These are phyloP conservation scores for Solanum bukasovii DNA, from an alignment of 257 asterid species.

Conservation along the genomic window DNA sequence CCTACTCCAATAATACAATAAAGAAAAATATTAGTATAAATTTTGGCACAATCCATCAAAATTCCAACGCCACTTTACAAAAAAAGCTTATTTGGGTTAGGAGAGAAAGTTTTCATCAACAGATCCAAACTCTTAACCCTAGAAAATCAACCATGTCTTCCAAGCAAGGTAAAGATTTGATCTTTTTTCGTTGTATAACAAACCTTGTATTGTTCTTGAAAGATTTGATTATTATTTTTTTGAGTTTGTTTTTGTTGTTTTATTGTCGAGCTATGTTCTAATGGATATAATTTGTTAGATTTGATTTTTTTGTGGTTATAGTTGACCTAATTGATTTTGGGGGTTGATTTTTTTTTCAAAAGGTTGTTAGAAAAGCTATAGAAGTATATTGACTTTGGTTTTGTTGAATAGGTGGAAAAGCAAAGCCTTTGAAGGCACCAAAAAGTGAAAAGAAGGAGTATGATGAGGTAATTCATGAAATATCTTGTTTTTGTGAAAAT, in stretches of 20 bases:
- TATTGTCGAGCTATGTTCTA: background rate
- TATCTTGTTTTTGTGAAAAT: background rate
- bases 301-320: background rate
- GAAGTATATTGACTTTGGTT: background rate
- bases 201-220: background rate
- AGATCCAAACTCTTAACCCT: background rate
- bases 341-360: background rate
- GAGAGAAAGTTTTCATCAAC: background rate
- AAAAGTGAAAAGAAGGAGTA: background rate
- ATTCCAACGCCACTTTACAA: background rate
- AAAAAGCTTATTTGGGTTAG: background rate
- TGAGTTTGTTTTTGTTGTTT: background rate
- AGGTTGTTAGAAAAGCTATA: background rate
- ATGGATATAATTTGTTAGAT: background rate
- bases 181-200: background rate
- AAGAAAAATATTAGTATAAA: background rate
- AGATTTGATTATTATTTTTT: background rate
- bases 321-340: background rate
- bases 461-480: background rate
- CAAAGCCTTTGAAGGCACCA: conserved; percentile 3
- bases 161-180: background rate
- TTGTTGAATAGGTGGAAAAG: conserved; percentile 1
- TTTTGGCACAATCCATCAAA: background rate
- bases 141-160: background rate
- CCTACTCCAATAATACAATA: background rate